Evolutionary conservation across 768 basidiomycete genomes (phyloP), one percentile per base, ranked within the genome.

Genomic region (Porpolomopsis calyptriformis): DNA sequence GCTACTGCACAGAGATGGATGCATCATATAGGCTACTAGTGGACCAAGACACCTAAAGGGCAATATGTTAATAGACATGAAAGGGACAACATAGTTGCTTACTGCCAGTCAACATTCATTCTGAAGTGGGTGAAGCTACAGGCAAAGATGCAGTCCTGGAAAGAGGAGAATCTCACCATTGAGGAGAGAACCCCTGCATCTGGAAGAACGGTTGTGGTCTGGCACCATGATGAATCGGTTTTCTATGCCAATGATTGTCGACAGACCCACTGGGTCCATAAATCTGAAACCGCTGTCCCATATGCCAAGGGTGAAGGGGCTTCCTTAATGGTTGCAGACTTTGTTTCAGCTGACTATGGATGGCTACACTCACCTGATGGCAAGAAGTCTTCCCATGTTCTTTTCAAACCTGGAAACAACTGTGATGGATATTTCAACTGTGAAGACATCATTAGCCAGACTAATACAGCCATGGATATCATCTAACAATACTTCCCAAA

Each of bases 31-130:
- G 49, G 41, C 4, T 59, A 49, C 46, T 40, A 49, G 2, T 55
- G 48, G 48, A 48, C 36, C 5, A 44, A 51, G 19, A 48, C 14
- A 0, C 52, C 47, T 0, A 54, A 46, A 6, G 61, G 63, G 3
- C 55, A 58, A 37, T 66, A 53, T 53, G 52, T 59, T 16, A 64
- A 67, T 54, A 64, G 64, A 4, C 57, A 67, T 41, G 61, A 66
- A 35, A 52, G 58, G 0, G 49, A 44, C 8, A 64, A 67, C 52
- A 60, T 68, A 0, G 57, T 64, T 1, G 18, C 45, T 4, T 65
- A 68, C 38, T 52, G 53, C 0, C 52, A 63, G 11, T 22, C 54
- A 2, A 18, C 31, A 0, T 66, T 63, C 48, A 46, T 61, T 14
- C 55, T 51, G 20, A 35, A 25, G 10, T 53, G 45, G 52, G 39